Base-by-base conservation (phyloP, 345 rosid genomes). In the Streptanthus diversifolius region DNA sequence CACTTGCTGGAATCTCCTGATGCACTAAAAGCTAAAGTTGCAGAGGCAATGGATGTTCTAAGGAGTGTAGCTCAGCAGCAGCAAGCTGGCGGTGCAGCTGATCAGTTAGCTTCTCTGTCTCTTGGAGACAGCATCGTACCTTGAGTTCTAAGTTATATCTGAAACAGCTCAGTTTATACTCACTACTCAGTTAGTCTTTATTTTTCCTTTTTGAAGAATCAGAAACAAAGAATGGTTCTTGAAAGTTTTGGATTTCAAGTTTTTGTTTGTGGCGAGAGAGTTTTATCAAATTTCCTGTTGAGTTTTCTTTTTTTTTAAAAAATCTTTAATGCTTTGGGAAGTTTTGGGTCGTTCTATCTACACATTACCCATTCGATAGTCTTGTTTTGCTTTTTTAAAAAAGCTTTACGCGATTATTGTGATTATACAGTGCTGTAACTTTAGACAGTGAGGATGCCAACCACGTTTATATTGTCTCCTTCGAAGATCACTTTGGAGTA, bases 1-100 rank as follows among this genome's bases (percentile, higher is more conserved):
- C 88, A 83, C 74, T 75, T 85, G 85, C 82, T 85, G 21, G 88
- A 85, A 63, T 85, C 88, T n/a, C 88, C 88, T 30, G 88, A 82
- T 24, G 83, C 88, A 52, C 83, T 85, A 7, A 81, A 85, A 73
- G 73, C 85, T 4, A 85, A 85, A 80, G 88, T 85, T 60, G 82
- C 80, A 22, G 88, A 85, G 47, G 88, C 88, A 27, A 83, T 85
- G 86, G 81, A 78, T 59, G 81, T 78, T 30, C 61, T 78, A 65
- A 78, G 78, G 74, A 78, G 74, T 66, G 81, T 78, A n/a, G 84
- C 83, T 48, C 87, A 84, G 72, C 87, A 79, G 71, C 83, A 80
- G 68, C 84, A 78, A 67, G 82, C 79, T 3, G 75, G 83, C 65
- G 85, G 81, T 25, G 77, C 84, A 30, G 80, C 83, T 39, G 88